Evolutionary conservation across 2,329 filamentous ascomycete genomes (phyloP), one percentile per base, ranked within the genome.

Genomic region (Trichoderma guizhouense): DNA sequence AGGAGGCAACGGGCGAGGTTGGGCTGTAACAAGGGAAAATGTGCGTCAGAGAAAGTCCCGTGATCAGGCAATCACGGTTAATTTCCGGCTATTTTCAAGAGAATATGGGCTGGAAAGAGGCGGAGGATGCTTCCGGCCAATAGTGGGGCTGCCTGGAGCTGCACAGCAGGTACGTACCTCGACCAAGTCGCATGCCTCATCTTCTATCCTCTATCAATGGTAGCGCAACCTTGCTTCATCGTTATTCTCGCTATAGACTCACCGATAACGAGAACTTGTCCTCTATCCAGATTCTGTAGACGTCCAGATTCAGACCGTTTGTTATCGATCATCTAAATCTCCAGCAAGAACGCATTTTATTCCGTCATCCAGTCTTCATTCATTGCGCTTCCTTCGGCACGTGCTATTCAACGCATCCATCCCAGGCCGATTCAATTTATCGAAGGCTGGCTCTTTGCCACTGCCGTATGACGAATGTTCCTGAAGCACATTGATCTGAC

Each of bases 401-500:
- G 57, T 63, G 67, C 67, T 30, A 63, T 63, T 53, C 28, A 39
- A 28, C 57, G 63, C 53, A 65, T 58, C 15, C 51, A 61, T 30
- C 64, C 34, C 18, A 28, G 39, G 62, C 26, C 61, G 47, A 72
- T 36, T 58, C 32, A 64, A 21, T 60, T 60, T 28, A 34, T 51
- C 62, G 9, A 43, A 15, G 58, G 43, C 62, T 64, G 74, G 74
- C 72, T 69, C 60, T 55, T 51, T 69, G 73, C 73, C 73, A 71
- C 73, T 72, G 43, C 73, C 84, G 83, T 81, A 86, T 88, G 85
- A 92, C 93, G 93, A 87, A 98, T 98, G 95, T 97, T 97, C 89
- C 88, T 98, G 87, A 95, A 97, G 87, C 90, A 92, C 78, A 89
- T 98, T 82, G 95, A 99, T 84, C 89, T 99, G 79, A 99, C 96